phyloP scores from a whole-genome alignment of 164 flowering plant species.

The Berberis vulgaris region DNA sequence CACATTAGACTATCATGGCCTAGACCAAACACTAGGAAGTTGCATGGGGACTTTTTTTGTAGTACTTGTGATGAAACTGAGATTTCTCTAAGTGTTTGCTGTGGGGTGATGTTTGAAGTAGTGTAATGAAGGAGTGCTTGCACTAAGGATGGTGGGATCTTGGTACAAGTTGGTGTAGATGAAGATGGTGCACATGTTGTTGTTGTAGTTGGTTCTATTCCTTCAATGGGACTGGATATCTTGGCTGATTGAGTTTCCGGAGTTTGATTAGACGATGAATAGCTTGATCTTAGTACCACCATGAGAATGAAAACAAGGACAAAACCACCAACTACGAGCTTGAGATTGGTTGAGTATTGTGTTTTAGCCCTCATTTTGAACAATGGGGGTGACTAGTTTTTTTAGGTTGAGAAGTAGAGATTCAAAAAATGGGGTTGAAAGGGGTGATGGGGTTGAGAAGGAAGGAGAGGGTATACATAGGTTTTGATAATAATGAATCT shows the following conservation, averaged over 20 bases:
- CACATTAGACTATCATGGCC: conserved; percentile 92
- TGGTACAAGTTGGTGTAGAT: conserved; percentile 29
- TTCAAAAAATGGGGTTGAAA: background rate
- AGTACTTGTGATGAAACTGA: conserved; percentile 41
- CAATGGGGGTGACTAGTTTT: background rate
- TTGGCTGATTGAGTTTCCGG: conserved; percentile 7
- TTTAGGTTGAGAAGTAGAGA: background rate
- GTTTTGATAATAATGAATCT: background rate
- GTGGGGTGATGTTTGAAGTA: conserved; percentile 64
- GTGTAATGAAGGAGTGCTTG: conserved; percentile 52
- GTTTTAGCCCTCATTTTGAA: conserved; percentile 38
- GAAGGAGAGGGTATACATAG: conserved; percentile 6
- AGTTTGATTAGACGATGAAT: conserved; percentile 18
- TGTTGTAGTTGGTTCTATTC: background rate
- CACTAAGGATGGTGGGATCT: conserved; percentile 43
- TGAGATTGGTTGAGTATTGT: conserved; percentile 24
- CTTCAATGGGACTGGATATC: conserved; percentile 8
- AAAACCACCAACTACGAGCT: conserved; percentile 31
- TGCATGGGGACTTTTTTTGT: conserved; percentile 66
- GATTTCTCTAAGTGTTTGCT: conserved; percentile 60
- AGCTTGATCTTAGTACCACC: conserved; percentile 34
- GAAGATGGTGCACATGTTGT: conserved; percentile 19
- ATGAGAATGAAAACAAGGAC: conserved; percentile 38
- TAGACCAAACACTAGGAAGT: conserved; percentile 84
- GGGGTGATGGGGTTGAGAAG: conserved; percentile 8